phyloP scores from a whole-genome alignment of 208 protist species.

The Histomonas meleagridis region DNA sequence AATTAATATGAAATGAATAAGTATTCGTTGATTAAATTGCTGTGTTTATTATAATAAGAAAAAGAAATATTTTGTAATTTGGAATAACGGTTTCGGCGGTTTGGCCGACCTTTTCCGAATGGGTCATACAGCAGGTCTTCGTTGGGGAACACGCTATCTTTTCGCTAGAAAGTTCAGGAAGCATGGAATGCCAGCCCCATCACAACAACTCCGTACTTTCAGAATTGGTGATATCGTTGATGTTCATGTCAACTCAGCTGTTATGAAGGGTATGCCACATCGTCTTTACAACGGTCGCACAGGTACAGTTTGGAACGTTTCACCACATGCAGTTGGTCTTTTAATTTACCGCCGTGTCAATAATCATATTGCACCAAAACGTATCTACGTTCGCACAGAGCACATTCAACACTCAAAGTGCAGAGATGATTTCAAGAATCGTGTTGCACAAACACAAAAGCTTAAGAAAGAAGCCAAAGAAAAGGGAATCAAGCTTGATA shows the following conservation, averaged over 20 bases:
- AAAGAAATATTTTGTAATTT: too few species aligned
- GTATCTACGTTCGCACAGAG: constrained; percentile 97
- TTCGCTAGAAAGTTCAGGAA: constrained; percentile 88
- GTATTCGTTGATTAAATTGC: too few species aligned
- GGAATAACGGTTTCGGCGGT: too few species aligned
- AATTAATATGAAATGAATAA: too few species aligned
- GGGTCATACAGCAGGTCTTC: constrained; percentile 84
- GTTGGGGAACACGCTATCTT: constrained; percentile 82
- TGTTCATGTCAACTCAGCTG: constrained; percentile 82
- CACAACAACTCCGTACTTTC: constrained; percentile 83
- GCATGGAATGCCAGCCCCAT: constrained; percentile 67
- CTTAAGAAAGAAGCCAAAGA: background rate
- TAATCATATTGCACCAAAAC: constrained; percentile 90
- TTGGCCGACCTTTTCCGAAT: constrained; percentile 50
- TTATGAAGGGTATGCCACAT: constrained; percentile 96
- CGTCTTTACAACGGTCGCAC: constrained; percentile 99
- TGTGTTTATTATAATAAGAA: too few species aligned
- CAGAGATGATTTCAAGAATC: constrained; percentile 63
- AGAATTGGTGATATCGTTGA: constrained; percentile 97
- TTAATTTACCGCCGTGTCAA: constrained; percentile 94
- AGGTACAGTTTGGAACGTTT: constrained; percentile 97
- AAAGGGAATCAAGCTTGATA: background rate
- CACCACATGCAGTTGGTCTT: constrained; percentile 89
- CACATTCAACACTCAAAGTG: constrained; percentile 81
- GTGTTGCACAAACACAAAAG: constrained; percentile 51